phyloP scores from a whole-genome alignment of 2,329 filamentous ascomycete species.

The Thielaviopsis populi region DNA sequence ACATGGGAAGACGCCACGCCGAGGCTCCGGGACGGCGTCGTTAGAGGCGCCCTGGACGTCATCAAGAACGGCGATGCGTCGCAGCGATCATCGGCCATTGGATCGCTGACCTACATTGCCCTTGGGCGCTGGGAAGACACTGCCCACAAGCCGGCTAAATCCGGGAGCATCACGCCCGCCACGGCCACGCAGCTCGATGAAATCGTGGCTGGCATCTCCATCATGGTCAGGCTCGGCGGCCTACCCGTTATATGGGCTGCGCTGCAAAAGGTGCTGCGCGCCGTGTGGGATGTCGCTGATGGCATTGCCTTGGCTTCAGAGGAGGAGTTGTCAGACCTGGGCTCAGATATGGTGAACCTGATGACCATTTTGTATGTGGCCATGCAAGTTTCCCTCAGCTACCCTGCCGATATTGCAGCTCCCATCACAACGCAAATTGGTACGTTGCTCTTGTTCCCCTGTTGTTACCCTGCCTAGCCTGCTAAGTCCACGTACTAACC shows the following conservation, averaged over 20 bases:
- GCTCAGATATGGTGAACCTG: conserved; percentile 46
- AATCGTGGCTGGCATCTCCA: conserved; percentile 39
- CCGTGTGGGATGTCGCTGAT: conserved; percentile 30
- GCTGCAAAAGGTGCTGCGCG: conserved; percentile 37
- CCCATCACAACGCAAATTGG: conserved; percentile 35
- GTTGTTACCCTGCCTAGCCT: neutral
- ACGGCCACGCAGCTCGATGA: conserved; percentile 42
- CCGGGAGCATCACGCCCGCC: conserved; percentile 34
- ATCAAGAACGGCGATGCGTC: conserved; percentile 32
- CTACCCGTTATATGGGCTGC: conserved; percentile 28
- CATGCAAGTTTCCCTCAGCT: conserved; percentile 41
- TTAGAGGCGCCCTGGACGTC: conserved; percentile 41
- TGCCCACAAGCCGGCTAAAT: conserved; percentile 34
- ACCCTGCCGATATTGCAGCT: conserved; percentile 32
- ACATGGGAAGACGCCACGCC: conserved; percentile 54
- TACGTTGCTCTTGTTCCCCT: conserved; percentile 24
- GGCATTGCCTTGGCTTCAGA: conserved; percentile 12
- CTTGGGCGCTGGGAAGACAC: conserved; percentile 58
- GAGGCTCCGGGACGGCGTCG: conserved; percentile 24
- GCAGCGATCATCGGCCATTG: conserved; percentile 38
- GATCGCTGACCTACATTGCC: conserved; percentile 44
- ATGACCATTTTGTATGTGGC: conserved; percentile 49
- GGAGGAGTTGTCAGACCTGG: conserved; percentile 30
- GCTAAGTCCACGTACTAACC: conserved; percentile 15
- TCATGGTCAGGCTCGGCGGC: conserved; percentile 34